phyloP scores from a whole-genome alignment of 306 rosid species.

The Cotoneaster glaucophyllus region DNA sequence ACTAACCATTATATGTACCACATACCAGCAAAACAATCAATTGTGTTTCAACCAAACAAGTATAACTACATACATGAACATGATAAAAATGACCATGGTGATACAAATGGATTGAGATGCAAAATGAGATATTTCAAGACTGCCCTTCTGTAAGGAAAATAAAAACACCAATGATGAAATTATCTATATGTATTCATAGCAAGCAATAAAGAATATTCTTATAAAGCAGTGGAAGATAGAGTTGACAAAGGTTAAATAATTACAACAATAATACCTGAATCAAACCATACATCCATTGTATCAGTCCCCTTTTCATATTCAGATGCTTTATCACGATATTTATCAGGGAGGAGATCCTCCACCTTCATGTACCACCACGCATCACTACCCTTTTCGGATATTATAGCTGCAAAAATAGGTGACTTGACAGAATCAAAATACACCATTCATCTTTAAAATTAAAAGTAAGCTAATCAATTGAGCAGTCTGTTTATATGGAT shows the following conservation, averaged over 20 bases:
- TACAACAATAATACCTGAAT: slow-evolving; percentile 61
- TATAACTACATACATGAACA: neutral
- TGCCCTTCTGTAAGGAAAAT: neutral
- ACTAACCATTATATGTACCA: neutral
- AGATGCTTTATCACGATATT: slow-evolving; percentile 70
- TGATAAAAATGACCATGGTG: neutral
- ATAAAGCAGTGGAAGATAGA: neutral
- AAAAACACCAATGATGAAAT: neutral
- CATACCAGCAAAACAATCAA: neutral
- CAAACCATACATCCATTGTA: slow-evolving; percentile 99
- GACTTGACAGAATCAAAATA: slow-evolving; percentile 11
- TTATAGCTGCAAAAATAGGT: slow-evolving; percentile 56
- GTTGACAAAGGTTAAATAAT: neutral
- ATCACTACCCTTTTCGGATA: slow-evolving; percentile 93
- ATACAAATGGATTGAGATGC: neutral
- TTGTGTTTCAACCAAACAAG: neutral
- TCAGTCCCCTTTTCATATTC: slow-evolving; percentile 95
- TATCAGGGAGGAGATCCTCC: slow-evolving; percentile 83
- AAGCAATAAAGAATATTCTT: neutral
- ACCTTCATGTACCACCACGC: slow-evolving; percentile 99
- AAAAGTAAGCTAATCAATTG: slow-evolving; percentile 14
- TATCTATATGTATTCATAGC: neutral
- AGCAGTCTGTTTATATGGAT: neutral
- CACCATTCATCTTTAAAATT: slow-evolving; percentile 11
- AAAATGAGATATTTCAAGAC: neutral